These are phyloP conservation scores for Cornus florida DNA, from an alignment of 148 eudicot genomes.

Conservation along the genomic window DNA sequence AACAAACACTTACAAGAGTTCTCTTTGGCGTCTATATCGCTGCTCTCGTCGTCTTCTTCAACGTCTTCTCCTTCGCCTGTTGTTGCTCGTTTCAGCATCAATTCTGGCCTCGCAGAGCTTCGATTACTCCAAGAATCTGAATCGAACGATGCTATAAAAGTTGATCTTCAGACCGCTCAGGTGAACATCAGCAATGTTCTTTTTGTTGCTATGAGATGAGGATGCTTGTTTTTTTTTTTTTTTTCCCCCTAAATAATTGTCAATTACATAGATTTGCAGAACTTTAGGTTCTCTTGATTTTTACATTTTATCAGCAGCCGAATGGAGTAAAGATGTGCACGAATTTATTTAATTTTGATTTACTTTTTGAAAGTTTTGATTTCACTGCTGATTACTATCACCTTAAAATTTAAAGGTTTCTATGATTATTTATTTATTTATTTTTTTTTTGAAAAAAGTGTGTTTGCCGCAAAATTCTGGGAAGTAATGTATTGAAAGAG, in stretches of 20 bases:
- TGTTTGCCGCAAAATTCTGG: not conserved
- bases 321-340: not conserved
- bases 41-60: constrained; percentile 21
- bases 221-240: no score
- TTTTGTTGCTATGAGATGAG: no score
- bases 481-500: not conserved
- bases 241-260: no score
- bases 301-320: not conserved
- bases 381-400: not conserved
- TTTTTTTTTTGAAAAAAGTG: not conserved
- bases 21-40: constrained; percentile 34
- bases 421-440: not conserved
- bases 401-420: not conserved
- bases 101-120: constrained; percentile 45
- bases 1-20: constrained; percentile 14
- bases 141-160: constrained; percentile 8
- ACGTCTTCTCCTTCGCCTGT: constrained; percentile 11
- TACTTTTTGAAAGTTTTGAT: not conserved
- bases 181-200: constrained; percentile 19
- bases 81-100: constrained; percentile 43
- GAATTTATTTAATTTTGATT: not conserved
- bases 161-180: constrained; percentile 51
- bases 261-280: not conserved
- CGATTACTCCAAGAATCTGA: constrained; percentile 38
- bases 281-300: not conserved